Conservation (phyloP, 139 green algal species). For the Haematococcus sp. region DNA sequence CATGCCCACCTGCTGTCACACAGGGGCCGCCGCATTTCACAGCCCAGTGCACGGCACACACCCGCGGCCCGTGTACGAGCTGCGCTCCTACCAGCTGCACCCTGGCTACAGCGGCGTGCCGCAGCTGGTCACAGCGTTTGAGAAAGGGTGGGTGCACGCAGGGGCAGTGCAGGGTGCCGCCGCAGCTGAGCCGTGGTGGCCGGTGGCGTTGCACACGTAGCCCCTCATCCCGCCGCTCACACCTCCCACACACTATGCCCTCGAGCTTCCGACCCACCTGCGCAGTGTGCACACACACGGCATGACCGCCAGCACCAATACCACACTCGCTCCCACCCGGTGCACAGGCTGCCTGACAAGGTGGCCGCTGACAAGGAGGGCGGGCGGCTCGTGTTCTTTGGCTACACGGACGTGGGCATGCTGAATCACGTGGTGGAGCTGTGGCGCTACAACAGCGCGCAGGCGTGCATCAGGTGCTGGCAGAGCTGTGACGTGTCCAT, state of each 20-base stretch:
- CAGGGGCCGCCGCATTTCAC: too few species aligned
- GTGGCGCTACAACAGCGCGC: conserved; percentile 71
- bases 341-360: conserved; percentile 66
- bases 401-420: conserved; percentile 63
- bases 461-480: conserved; percentile 52
- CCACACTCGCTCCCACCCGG: neutral
- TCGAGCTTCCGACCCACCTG: too few species aligned
- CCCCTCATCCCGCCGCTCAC: too few species aligned
- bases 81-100: conserved; percentile 74
- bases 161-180: too few species aligned
- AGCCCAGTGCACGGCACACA: too few species aligned
- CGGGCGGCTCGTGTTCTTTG: conserved; percentile 63
- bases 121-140: conserved; percentile 60
- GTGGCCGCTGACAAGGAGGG: conserved; percentile 55
- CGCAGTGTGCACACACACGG: neutral
- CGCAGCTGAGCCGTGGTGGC: too few species aligned
- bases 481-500: neutral
- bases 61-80: conserved; percentile 61
- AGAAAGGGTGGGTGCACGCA: conserved; percentile 37
- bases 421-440: conserved; percentile 77
- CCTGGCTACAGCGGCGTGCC: conserved; percentile 72
- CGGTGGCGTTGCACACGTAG: too few species aligned
- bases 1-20: too few species aligned
- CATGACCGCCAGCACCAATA: neutral
- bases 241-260: too few species aligned